Evolutionary conservation across 768 basidiomycete species (phyloP), one percentile per base, ranked within the genome.

Genomic region (Podaxis sp.): DNA sequence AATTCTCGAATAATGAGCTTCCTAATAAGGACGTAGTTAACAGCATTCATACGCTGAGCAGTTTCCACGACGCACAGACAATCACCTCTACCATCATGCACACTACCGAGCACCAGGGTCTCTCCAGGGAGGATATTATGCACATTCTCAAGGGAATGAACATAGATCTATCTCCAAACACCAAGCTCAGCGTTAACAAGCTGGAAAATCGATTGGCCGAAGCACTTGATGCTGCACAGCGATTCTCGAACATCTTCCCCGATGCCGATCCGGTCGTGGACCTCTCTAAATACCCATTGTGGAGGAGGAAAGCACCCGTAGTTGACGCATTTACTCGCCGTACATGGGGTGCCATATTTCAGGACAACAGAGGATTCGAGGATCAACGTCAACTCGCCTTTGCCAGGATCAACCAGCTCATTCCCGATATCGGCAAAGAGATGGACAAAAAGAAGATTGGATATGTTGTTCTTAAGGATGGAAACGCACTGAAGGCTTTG

Each of bases 211-310:
- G 68, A 2, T 64, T 72, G 11, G 33, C 10, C 26, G 46, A 66
- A 33, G 69, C 73, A 0, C 48, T 76, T 17, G 71, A 77, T 49
- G 70, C 70, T 0, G 67, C 76, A 0, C 75, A 77, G 38, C 66
- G 68, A 33, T 66, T 68, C 28, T 58, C 57, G 2, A 64, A 66
- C 11, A 50, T 71, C 1, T 62, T 76, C 53, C 63, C 64, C 20
- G 54, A 62, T 36, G 30, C 36, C 20, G 33, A 44, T 6, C 17
- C 44, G 7, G 46, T 30, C 6, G 38, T 62, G 7, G 54, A 62
- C 28, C 60, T 56, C 22, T 55, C 60, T 20, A 56, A 54, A 6
- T 62, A 62, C 26, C 41, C 53, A 7, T n/a, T 46, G 36, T 62
- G 60, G 60, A 62, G 49, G 37, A 62, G 54, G 54, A 55, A 48